Evolutionary conservation across 176 grass and related monocot species (phyloP).

Genomic region (Rhipidocladum racemiflorum): DNA sequence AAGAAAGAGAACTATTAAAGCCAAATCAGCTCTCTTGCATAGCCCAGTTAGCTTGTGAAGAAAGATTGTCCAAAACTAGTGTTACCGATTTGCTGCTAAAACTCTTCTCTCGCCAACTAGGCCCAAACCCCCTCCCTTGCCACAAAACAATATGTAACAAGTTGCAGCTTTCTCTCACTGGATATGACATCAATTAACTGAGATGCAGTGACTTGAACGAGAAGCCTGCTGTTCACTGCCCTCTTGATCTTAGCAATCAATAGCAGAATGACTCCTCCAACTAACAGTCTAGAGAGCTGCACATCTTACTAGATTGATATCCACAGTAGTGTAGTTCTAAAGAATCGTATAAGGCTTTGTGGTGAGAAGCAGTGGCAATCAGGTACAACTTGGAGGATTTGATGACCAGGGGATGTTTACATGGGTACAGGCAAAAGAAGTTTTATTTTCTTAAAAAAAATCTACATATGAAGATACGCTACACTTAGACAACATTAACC

Average conservation of each 20-base stretch:
- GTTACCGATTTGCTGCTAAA: not conserved
- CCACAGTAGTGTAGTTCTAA: not conserved
- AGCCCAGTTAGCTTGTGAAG: not conserved
- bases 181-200: not conserved
- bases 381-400: not conserved
- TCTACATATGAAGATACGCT: not conserved
- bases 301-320: not conserved
- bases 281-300: not conserved
- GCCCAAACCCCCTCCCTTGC: not conserved
- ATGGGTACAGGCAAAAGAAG: not conserved
- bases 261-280: not conserved
- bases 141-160: not conserved
- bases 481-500: not conserved
- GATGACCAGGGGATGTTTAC: not conserved
- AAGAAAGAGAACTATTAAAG: not conserved
- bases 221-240: not conserved
- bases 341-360: not conserved
- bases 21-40: not conserved
- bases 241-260: not conserved
- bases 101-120: not conserved
- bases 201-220: not conserved
- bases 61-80: not conserved
- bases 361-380: not conserved
- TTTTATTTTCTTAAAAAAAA: not conserved
- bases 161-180: not conserved